These are phyloP conservation scores for Lyophyllum shimeji DNA, from an alignment of 768 basidiomycete genomes.

Conservation along the genomic window DNA sequence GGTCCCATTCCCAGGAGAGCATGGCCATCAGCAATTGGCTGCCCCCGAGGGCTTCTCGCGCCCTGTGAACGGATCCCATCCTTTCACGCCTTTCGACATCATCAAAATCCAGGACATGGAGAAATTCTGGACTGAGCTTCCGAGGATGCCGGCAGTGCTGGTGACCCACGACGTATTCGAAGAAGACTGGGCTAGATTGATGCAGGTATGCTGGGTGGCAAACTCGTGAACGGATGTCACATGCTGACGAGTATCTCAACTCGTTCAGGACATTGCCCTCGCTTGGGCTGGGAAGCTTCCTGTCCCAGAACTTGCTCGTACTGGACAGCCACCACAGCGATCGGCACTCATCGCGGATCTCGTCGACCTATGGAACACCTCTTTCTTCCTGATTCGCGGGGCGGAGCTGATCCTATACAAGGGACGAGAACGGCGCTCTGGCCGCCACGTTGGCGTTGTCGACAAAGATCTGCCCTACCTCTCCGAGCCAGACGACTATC, in stretches of 20 bases:
- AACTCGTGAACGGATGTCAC: not conserved
- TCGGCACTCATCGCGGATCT: conserved; percentile 67
- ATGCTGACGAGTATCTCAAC: not conserved
- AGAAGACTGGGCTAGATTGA: conserved; percentile 80
- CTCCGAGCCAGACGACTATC: conserved; percentile 42
- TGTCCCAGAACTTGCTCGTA: conserved; percentile 47
- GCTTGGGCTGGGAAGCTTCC: conserved; percentile 81
- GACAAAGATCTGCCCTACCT: conserved; percentile 54
- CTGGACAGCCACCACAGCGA: conserved; percentile 53
- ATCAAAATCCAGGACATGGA: conserved; percentile 81
- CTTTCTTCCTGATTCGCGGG: conserved; percentile 72
- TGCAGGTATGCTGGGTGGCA: conserved; percentile 51
- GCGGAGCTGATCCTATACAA: conserved; percentile 83
- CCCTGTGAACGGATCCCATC: conserved; percentile 62
- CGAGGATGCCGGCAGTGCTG: conserved; percentile 72
- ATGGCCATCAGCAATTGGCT: conserved; percentile 42
- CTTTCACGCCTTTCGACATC: conserved; percentile 68
- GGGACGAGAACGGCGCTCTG: conserved; percentile 77
- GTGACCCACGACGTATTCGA: conserved; percentile 74
- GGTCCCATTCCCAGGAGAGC: conserved; percentile 27
- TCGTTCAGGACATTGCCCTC: conserved; percentile 61
- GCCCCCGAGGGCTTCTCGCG: conserved; percentile 76
- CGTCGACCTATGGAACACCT: conserved; percentile 76
- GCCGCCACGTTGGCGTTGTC: conserved; percentile 49
- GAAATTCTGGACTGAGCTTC: conserved; percentile 61